Evolutionary conservation across 2,329 filamentous ascomycete genomes (phyloP).

Genomic region (Beauveria scarabaeidicola): DNA sequence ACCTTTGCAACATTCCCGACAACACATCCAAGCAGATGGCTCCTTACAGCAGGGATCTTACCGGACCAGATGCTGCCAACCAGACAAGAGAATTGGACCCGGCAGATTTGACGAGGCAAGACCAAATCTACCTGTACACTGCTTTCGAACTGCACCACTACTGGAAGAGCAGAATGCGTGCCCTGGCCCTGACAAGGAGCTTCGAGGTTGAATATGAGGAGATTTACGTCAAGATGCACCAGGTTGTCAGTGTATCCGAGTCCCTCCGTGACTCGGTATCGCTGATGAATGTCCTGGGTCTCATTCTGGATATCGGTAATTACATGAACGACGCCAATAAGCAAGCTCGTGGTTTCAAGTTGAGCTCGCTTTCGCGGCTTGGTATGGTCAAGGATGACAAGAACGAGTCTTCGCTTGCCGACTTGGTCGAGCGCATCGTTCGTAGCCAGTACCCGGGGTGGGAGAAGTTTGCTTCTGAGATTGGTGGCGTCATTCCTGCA

Average conservation of each 20-base stretch:
- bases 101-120: constrained; percentile 78
- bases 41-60: constrained; percentile 95
- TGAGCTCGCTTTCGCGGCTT: constrained; percentile 83
- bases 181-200: constrained; percentile 72
- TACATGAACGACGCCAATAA: constrained; percentile 99
- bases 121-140: constrained; percentile 90
- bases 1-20: constrained; percentile 85
- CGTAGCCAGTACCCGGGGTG: constrained; percentile 94
- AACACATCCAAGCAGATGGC: constrained; percentile 87
- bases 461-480: constrained; percentile 82
- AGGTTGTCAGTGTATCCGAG: constrained; percentile 82
- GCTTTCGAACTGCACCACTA: constrained; percentile 94
- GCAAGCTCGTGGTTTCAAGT: constrained; percentile 94
- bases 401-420: constrained; percentile 92
- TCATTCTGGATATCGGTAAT: constrained; percentile 97
- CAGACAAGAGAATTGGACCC: constrained; percentile 80
- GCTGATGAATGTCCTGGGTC: constrained; percentile 88
- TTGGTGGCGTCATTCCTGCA: constrained; percentile 63
- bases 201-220: constrained; percentile 90
- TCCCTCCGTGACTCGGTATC: constrained; percentile 84
- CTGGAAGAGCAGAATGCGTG: constrained; percentile 96
- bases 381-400: constrained; percentile 99
- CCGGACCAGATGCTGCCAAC: constrained; percentile 70
- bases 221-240: constrained; percentile 72
- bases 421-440: constrained; percentile 92